phyloP scores from a whole-genome alignment of 805 yeast genomes.

The Saccharomycopsis sp. region DNA sequence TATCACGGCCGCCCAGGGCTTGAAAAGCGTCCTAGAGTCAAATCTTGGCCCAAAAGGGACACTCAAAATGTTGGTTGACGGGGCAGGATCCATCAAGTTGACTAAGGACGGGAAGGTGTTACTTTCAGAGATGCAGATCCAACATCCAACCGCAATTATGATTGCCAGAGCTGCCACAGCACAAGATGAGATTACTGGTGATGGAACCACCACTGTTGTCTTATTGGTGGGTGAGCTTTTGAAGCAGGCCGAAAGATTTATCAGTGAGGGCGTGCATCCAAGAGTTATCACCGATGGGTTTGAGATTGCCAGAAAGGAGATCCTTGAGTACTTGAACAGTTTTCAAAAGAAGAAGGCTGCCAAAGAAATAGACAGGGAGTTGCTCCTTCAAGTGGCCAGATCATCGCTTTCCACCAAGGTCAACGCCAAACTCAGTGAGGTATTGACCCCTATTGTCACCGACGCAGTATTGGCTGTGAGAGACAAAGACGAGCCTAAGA shows the following conservation, averaged over 20 bases:
- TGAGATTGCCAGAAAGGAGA: conserved; percentile 76
- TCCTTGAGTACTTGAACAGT: conserved; percentile 59
- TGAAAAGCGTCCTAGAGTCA: conserved; percentile 85
- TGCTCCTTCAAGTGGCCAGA: conserved; percentile 85
- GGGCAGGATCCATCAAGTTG: conserved; percentile 89
- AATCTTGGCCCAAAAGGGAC: conserved; percentile 98
- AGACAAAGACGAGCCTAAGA: conserved; percentile 34
- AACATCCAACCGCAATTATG: conserved; percentile 83
- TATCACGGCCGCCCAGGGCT: conserved; percentile 93
- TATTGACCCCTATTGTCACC: conserved; percentile 88
- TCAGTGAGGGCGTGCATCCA: conserved; percentile 94
- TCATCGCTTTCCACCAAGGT: conserved; percentile 87
- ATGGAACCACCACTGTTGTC: conserved; percentile 95
- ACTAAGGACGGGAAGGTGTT: conserved; percentile 97
- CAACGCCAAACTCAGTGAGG: conserved; percentile 64
- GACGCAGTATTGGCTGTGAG: conserved; percentile 87
- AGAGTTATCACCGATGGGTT: conserved; percentile 92
- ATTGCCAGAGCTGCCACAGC: conserved; percentile 97
- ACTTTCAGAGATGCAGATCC: conserved; percentile 93
- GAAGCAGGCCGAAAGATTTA: conserved; percentile 89
- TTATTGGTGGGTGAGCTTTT: conserved; percentile 89
- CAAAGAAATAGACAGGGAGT: conserved; percentile 69
- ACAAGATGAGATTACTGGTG: conserved; percentile 99
- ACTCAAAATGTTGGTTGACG: conserved; percentile 92
- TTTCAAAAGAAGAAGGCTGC: conserved; percentile 42